phyloP scores from a whole-genome alignment of 805 yeast species.

The Yamadazyma philogaea region DNA sequence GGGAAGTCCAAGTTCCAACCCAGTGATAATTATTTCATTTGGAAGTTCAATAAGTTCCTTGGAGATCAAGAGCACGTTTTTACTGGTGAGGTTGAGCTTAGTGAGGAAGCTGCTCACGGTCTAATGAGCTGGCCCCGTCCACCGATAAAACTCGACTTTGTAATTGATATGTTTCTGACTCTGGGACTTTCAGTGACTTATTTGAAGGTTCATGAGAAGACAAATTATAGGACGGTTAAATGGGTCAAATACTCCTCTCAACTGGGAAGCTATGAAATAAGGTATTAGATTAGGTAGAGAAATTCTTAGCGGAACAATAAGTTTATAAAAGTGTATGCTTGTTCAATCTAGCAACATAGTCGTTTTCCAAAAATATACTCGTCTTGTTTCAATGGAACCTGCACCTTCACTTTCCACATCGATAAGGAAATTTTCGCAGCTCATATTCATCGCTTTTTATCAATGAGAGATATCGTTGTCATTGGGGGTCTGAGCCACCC shows the following conservation, averaged over 20 bases:
- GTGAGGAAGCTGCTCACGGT: slow-evolving; percentile 15
- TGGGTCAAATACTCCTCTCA: slow-evolving; percentile 81
- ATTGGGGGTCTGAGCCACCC: slow-evolving; percentile 93
- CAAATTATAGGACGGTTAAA: slow-evolving; percentile 67
- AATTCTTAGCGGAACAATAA: too few relatives aligned
- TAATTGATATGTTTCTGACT: slow-evolving; percentile 68
- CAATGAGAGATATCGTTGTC: slow-evolving; percentile 80
- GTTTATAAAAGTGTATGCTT: background rate
- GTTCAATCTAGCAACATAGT: too few relatives aligned
- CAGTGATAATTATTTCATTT: slow-evolving; percentile 58
- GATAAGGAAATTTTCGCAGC: slow-evolving; percentile 1
- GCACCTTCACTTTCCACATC: background rate
- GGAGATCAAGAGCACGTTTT: slow-evolving; percentile 66
- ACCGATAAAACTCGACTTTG: slow-evolving; percentile 69
- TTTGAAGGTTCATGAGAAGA: slow-evolving; percentile 59
- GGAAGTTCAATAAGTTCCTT: slow-evolving; percentile 67
- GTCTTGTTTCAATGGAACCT: too few relatives aligned
- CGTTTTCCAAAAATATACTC: too few relatives aligned
- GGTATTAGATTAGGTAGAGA: slow-evolving; percentile 36
- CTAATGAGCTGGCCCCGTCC: slow-evolving; percentile 59
- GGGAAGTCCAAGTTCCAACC: slow-evolving; percentile 72
- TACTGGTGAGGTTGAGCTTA: slow-evolving; percentile 49
- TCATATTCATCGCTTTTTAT: slow-evolving; percentile 1
- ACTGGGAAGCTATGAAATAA: slow-evolving; percentile 78
- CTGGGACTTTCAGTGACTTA: slow-evolving; percentile 75